These are phyloP conservation scores for Stagonosporopsis vannaccii DNA, from an alignment of 2,329 filamentous ascomycete genomes.

Conservation along the genomic window DNA sequence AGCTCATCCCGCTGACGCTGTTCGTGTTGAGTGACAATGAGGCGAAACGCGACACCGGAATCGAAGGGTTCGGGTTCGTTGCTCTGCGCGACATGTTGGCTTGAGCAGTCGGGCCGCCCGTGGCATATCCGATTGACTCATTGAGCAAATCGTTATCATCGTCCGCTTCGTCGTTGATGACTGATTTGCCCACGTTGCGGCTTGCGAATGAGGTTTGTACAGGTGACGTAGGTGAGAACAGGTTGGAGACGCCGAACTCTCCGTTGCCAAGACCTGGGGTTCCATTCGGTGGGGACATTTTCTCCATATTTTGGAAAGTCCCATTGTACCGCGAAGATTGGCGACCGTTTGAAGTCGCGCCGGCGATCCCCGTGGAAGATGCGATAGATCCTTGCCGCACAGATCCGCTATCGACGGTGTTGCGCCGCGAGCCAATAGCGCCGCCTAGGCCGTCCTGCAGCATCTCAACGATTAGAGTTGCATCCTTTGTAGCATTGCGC, in stretches of 20 bases:
- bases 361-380: conserved; percentile 56
- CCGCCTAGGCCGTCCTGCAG: conserved; percentile 50
- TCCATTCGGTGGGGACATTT: conserved; percentile 65
- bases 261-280: conserved; percentile 62
- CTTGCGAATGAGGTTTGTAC: conserved; percentile 74
- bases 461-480: conserved; percentile 66
- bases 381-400: conserved; percentile 55
- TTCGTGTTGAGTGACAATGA: conserved; percentile 75
- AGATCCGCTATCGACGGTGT: conserved; percentile 60
- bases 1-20: conserved; percentile 53
- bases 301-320: conserved; percentile 68
- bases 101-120: conserved; percentile 65
- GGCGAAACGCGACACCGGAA: conserved; percentile 73
- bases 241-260: conserved; percentile 68
- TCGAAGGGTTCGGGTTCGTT: conserved; percentile 75
- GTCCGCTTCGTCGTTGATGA: conserved; percentile 74
- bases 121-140: conserved; percentile 75
- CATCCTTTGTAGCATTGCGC: conserved; percentile 66
- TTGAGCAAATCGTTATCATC: conserved; percentile 78
- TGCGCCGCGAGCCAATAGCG: conserved; percentile 58
- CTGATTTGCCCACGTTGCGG: conserved; percentile 67
- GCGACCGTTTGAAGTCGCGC: conserved; percentile 50
- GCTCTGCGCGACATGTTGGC: conserved; percentile 66
- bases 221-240: conserved; percentile 78
- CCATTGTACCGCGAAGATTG: conserved; percentile 68